Percentiles rank a stretch among this genome's conserved stretches.
These are phyloP conservation scores for Xylariales sp. DNA, from an alignment of 2,329 filamentous ascomycete species.

Conservation along the genomic window DNA sequence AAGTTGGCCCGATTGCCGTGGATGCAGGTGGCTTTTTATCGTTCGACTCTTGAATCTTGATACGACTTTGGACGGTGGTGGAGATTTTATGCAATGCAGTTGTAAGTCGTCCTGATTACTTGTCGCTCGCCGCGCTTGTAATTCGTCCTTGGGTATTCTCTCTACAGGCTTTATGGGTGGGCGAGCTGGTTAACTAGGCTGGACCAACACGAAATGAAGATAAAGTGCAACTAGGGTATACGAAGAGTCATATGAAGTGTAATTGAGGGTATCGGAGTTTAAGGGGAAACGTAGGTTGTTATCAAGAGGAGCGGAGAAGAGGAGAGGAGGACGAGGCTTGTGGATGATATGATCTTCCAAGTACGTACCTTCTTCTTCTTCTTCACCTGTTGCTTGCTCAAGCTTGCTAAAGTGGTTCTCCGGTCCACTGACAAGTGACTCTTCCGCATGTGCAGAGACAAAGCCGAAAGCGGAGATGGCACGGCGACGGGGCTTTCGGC, in stretches of 20 bases:
- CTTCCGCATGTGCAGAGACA: not conserved
- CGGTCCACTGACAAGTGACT: not conserved
- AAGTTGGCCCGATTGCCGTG: conserved; percentile 8
- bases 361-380: conserved; percentile 2
- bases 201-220: too few species aligned
- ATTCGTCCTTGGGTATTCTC: too few species aligned
- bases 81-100: conserved; percentile 1
- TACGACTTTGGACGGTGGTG: not conserved
- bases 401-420: not conserved
- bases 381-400: not conserved
- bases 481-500: conserved; percentile 5
- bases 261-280: too few species aligned
- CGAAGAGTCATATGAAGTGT: too few species aligned
- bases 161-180: too few species aligned
- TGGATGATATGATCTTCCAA: not conserved
- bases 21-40: conserved; percentile 8
- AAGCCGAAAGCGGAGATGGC: conserved; percentile 11
- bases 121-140: not conserved
- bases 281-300: too few species aligned
- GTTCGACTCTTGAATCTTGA: not conserved
- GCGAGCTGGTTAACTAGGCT: too few species aligned
- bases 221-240: too few species aligned
- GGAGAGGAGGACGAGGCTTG: not conserved
- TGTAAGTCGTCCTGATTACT: not conserved
- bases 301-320: not conserved